Conservation (phyloP, 257 asterid species). For the Plantago major region DNA sequence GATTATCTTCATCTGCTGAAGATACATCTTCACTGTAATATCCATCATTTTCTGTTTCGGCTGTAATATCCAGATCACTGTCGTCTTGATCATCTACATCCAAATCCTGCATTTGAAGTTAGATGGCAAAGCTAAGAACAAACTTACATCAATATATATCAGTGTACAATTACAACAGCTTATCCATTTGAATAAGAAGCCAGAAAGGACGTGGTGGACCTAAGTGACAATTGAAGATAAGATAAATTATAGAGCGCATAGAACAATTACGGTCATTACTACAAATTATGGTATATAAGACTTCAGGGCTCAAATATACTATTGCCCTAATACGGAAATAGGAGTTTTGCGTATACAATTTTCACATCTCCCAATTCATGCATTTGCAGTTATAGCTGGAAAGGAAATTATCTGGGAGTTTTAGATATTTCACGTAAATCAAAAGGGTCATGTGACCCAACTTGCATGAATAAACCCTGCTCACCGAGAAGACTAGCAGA, state of each 20-base stretch:
- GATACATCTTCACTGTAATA: constrained; percentile 22
- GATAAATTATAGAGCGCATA: background rate
- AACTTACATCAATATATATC: background rate
- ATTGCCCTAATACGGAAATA: too few species aligned
- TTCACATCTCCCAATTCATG: too few species aligned
- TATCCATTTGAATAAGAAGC: constrained; percentile 6
- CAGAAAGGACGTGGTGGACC: constrained; percentile 4
- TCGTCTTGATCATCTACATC: constrained; percentile 36
- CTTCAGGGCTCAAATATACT: too few species aligned
- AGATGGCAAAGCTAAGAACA: constrained; percentile 1
- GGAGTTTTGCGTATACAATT: too few species aligned
- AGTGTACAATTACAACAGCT: background rate
- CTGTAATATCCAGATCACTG: constrained; percentile 28
- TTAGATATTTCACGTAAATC: too few species aligned
- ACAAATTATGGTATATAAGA: too few species aligned
- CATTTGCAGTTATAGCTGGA: too few species aligned
- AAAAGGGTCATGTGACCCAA: too few species aligned
- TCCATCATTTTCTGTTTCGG: constrained; percentile 23
- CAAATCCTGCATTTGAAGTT: constrained; percentile 43
- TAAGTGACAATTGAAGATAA: constrained; percentile 3
- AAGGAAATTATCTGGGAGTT: too few species aligned
- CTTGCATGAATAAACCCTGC: too few species aligned
- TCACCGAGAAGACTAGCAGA: too few species aligned
- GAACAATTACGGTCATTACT: background rate
- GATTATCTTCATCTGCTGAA: constrained; percentile 42